Conservation (phyloP, 768 basidiomycete species). For the Suillus americanus region DNA sequence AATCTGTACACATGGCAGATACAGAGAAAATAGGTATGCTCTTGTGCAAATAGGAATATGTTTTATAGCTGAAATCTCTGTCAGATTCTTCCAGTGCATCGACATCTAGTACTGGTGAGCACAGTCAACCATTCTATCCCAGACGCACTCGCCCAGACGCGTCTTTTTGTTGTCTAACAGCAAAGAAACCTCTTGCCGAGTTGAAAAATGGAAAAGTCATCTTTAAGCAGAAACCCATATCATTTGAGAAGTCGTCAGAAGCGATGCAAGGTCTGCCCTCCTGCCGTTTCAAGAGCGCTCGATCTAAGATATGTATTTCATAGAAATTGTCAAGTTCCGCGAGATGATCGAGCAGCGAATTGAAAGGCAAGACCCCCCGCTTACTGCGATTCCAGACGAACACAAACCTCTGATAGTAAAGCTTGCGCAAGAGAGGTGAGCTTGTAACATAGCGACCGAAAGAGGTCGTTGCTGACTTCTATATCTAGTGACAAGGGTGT, state of each 20-base stretch:
- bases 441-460: background rate
- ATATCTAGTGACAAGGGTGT: slow-evolving; percentile 68
- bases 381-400: slow-evolving; percentile 63
- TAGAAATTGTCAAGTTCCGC: slow-evolving; percentile 74
- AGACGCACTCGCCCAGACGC: slow-evolving; percentile 21
- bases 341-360: slow-evolving; percentile 63
- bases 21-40: slow-evolving; percentile 15
- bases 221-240: slow-evolving; percentile 72
- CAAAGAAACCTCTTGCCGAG: slow-evolving; percentile 51
- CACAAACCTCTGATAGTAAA: slow-evolving; percentile 78
- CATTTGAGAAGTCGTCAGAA: slow-evolving; percentile 78
- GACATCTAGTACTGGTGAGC: slow-evolving; percentile 20
- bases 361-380: slow-evolving; percentile 44
- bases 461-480: background rate
- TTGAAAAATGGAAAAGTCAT: slow-evolving; percentile 75
- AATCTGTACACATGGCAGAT: slow-evolving; percentile 23
- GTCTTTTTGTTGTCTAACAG: slow-evolving; percentile 32
- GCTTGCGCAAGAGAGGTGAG: slow-evolving; percentile 82
- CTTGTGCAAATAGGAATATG: slow-evolving; percentile 11
- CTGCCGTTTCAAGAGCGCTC: background rate
- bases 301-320: background rate
- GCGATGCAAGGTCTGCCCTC: slow-evolving; percentile 69
- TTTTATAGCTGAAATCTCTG: slow-evolving; percentile 1
- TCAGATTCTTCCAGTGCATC: slow-evolving; percentile 16
- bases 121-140: background rate